These are phyloP conservation scores for Fusarium heterosporum DNA, from an alignment of 2,329 filamentous ascomycete species.

Conservation along the genomic window DNA sequence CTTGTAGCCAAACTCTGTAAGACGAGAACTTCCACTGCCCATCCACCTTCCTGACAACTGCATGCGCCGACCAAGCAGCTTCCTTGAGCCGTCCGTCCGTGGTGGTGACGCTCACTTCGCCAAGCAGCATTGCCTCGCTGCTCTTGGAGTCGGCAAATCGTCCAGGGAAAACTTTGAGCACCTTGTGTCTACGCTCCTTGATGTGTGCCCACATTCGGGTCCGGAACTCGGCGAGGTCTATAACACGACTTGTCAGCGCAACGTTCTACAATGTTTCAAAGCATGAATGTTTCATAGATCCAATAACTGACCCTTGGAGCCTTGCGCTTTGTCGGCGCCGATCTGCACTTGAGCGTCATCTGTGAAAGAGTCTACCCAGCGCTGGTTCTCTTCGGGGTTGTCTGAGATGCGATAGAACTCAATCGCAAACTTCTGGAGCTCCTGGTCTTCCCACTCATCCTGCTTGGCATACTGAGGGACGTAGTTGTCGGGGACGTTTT, in stretches of 20 bases:
- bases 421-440: slow-evolving; percentile 55
- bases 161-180: slow-evolving; percentile 58
- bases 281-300: slow-evolving; percentile 9
- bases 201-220: slow-evolving; percentile 59
- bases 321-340: slow-evolving; percentile 54
- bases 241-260: slow-evolving; percentile 3
- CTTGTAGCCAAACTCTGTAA: slow-evolving; percentile 52
- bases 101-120: slow-evolving; percentile 46
- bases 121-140: slow-evolving; percentile 53
- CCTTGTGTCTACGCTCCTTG: slow-evolving; percentile 55
- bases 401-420: slow-evolving; percentile 61
- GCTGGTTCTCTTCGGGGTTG: slow-evolving; percentile 54
- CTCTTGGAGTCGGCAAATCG: slow-evolving; percentile 46
- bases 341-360: slow-evolving; percentile 58
- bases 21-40: slow-evolving; percentile 51
- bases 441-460: slow-evolving; percentile 48
- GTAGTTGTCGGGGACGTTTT: slow-evolving; percentile 45
- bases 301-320: slow-evolving; percentile 49
- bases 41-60: slow-evolving; percentile 45
- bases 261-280: slow-evolving; percentile 1
- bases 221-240: slow-evolving; percentile 58
- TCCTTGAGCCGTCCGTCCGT: slow-evolving; percentile 45
- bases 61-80: slow-evolving; percentile 51
- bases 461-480: slow-evolving; percentile 50
- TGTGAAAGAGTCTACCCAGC: slow-evolving; percentile 58